These are phyloP conservation scores for Microbotryum violaceum DNA, from an alignment of 1,284 basidiomycete species.

Conservation along the genomic window DNA sequence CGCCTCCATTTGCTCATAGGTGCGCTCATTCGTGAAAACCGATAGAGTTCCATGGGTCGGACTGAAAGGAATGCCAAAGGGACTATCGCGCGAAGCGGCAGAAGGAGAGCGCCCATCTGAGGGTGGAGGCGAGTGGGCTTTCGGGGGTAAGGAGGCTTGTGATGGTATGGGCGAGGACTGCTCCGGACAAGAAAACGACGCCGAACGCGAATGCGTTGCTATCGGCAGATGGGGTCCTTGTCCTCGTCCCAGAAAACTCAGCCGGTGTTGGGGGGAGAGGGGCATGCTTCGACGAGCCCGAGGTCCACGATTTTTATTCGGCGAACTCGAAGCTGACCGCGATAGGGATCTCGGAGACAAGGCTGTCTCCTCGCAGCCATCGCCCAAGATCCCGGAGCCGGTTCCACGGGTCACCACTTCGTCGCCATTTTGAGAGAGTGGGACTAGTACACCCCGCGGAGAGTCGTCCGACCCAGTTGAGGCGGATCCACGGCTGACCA, in stretches of 20 bases:
- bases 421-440: too few relatives aligned
- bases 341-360: too few relatives aligned
- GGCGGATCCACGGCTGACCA: constrained; percentile 72
- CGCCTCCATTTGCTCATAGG: constrained; percentile 64
- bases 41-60: neutral
- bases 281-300: constrained; percentile 22
- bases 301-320: constrained; percentile 3
- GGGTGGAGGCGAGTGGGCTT: constrained; percentile 15
- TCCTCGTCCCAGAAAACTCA: constrained; percentile 75
- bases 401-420: too few relatives aligned
- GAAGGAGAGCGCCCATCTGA: constrained; percentile 34
- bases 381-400: too few relatives aligned
- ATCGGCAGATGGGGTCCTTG: constrained; percentile 43
- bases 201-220: constrained; percentile 67
- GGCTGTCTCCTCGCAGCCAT: too few relatives aligned
- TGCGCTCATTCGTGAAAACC: constrained; percentile 25
- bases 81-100: constrained; percentile 35
- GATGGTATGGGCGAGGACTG: constrained; percentile 73
- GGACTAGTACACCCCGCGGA: too few relatives aligned
- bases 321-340: too few relatives aligned
- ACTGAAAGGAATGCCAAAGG: too few relatives aligned
- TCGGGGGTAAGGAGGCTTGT: constrained; percentile 36
- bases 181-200: constrained; percentile 84
- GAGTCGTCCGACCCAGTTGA: too few relatives aligned
- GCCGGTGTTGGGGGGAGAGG: constrained; percentile 44